Percentiles rank a stretch among this genome's conserved stretches.
Conservation (phyloP, 805 yeast species). For the Saccharomycopsis olivae region DNA sequence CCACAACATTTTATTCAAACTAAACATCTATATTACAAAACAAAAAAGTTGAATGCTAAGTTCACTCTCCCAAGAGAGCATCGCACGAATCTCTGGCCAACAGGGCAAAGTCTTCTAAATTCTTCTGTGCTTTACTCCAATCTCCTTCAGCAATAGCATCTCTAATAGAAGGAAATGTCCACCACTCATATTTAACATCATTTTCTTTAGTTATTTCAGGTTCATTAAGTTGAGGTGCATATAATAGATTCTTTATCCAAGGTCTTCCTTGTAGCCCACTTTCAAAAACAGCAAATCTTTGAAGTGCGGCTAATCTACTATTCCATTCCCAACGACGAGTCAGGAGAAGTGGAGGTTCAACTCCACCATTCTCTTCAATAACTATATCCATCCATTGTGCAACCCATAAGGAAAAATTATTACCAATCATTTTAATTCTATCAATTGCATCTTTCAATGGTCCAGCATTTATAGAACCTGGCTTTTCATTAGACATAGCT, state of each 20-base stretch:
- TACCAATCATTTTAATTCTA: conserved; percentile 34
- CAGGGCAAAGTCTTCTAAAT: no score
- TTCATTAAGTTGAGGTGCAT: conserved; percentile 56
- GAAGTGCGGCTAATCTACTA: conserved; percentile 46
- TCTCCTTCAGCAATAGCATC: conserved; percentile 47
- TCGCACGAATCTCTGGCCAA: no score
- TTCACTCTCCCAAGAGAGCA: no score
- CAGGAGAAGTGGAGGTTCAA: conserved; percentile 65
- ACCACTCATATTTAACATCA: conserved; percentile 34
- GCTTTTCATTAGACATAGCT: background rate
- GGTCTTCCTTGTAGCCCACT: conserved; percentile 38
- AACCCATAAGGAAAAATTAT: conserved; percentile 43
- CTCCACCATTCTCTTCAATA: conserved; percentile 37
- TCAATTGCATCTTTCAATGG: conserved; percentile 24
- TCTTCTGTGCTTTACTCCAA: conserved; percentile 43
- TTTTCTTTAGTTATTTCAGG: conserved; percentile 30
- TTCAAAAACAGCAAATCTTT: conserved; percentile 40
- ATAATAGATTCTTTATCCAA: conserved; percentile 57
- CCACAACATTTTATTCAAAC: no score
- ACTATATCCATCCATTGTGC: conserved; percentile 54
- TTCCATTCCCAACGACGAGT: conserved; percentile 77
- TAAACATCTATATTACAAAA: no score
- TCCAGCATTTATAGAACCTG: conserved; percentile 20
- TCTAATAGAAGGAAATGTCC: conserved; percentile 67
- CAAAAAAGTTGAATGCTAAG: no score